Evolutionary conservation across 768 basidiomycete genomes (phyloP).

Genomic region (Lactarius indigo): DNA sequence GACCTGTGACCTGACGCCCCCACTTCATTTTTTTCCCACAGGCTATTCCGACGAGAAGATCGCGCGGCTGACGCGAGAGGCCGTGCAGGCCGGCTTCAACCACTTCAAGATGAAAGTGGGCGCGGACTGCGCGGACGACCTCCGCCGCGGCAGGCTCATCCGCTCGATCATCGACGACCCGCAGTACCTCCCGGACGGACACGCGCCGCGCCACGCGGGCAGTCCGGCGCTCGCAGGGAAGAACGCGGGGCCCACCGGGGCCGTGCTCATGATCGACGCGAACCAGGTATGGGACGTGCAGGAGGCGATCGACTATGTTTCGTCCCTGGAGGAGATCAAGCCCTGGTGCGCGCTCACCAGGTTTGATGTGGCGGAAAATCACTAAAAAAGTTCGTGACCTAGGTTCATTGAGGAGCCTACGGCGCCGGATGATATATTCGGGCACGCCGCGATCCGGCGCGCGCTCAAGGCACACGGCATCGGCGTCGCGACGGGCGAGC

Average conservation of each 20-base stretch:
- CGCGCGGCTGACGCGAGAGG: slow-evolving; percentile 78
- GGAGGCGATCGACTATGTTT: slow-evolving; percentile 90
- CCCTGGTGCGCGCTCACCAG: slow-evolving; percentile 62
- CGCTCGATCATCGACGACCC: slow-evolving; percentile 95
- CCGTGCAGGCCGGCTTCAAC: slow-evolving; percentile 85
- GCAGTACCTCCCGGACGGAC: slow-evolving; percentile 63
- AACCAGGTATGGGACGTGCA: slow-evolving; percentile 97
- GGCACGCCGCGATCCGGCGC: slow-evolving; percentile 76
- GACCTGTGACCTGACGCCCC: background rate
- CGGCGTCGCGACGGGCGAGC: slow-evolving; percentile 92
- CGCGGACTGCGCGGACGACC: slow-evolving; percentile 72
- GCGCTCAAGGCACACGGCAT: slow-evolving; percentile 76
- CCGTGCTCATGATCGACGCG: slow-evolving; percentile 95
- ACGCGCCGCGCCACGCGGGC: slow-evolving; percentile 55
- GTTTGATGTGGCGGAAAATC: background rate
- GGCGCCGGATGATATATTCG: slow-evolving; percentile 86
- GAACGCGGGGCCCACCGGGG: slow-evolving; percentile 92
- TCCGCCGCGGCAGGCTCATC: slow-evolving; percentile 84
- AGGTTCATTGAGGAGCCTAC: slow-evolving; percentile 96
- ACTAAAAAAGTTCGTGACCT: background rate
- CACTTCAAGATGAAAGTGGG: slow-evolving; percentile 99
- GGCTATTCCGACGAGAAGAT: slow-evolving; percentile 95
- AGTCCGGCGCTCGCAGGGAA: slow-evolving; percentile 70
- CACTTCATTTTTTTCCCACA: slow-evolving; percentile 25
- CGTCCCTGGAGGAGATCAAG: slow-evolving; percentile 69